Evolutionary conservation across 176 grass and related monocot species (phyloP).

Genomic region (Eragrostis curvula): DNA sequence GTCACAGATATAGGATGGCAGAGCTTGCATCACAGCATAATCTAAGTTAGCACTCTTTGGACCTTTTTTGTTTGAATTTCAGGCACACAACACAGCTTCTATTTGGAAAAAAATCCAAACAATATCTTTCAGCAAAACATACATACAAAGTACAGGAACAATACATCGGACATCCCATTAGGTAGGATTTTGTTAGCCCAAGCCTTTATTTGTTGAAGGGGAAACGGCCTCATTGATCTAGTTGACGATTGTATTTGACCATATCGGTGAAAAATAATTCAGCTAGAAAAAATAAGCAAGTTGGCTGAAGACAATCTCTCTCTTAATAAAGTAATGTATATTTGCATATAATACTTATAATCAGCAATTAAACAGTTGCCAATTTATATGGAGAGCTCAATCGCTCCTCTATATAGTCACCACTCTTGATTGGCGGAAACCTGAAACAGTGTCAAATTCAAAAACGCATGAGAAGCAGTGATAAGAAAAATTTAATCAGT

Average conservation of each 20-base stretch:
- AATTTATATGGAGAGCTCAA: constrained; percentile 39
- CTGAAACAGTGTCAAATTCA: constrained; percentile 11
- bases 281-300: no score
- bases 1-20: background rate
- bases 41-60: no score
- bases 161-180: no score
- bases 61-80: no score
- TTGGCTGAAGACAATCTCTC: no score
- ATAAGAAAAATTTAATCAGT: background rate
- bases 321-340: no score
- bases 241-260: no score
- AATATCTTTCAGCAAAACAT: background rate
- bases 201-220: no score
- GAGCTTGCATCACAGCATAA: background rate
- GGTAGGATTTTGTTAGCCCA: no score
- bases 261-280: no score
- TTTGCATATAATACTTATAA: no score
- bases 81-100: background rate
- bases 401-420: constrained; percentile 51
- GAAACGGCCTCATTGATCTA: no score
- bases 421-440: constrained; percentile 62
- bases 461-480: background rate
- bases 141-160: background rate
- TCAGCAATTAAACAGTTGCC: background rate
- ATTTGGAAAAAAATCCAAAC: background rate